These are phyloP conservation scores for Arachnomyces sp. DNA, from an alignment of 2,329 filamentous ascomycete genomes.

Conservation along the genomic window DNA sequence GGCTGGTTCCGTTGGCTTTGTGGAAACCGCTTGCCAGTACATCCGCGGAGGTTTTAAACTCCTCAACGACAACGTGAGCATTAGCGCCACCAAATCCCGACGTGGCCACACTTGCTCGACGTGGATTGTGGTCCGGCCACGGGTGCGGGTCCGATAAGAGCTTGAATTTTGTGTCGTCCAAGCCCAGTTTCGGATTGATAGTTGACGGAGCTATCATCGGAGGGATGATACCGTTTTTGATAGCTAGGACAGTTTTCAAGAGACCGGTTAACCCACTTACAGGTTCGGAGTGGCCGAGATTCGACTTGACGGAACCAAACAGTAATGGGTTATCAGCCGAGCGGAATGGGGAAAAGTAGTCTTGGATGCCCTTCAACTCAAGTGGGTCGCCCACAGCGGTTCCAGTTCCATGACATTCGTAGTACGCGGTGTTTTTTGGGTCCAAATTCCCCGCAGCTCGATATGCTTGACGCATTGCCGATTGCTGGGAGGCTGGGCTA, in stretches of 20 bases:
- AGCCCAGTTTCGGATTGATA: constrained; percentile 7
- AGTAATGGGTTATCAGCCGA: constrained; percentile 3
- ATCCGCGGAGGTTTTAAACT: background rate
- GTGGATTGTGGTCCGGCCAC: constrained; percentile 16
- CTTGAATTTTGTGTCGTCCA: constrained; percentile 6
- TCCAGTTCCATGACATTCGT: constrained; percentile 9
- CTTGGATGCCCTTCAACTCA: constrained; percentile 20
- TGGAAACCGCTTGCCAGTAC: no score
- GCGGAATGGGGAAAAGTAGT: constrained; percentile 14
- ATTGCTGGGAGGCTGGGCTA: constrained; percentile 10
- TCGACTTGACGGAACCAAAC: constrained; percentile 5
- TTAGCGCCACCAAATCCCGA: constrained; percentile 14
- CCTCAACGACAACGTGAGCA: constrained; percentile 10
- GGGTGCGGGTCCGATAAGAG: constrained; percentile 8
- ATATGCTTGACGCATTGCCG: constrained; percentile 40
- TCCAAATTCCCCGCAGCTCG: constrained; percentile 22
- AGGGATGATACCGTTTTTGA: constrained; percentile 12
- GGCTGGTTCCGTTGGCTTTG: no score
- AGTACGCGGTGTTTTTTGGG: constrained; percentile 4
- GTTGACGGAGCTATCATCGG: constrained; percentile 2
- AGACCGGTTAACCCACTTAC: constrained; percentile 8
- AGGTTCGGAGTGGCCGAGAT: constrained; percentile 9
- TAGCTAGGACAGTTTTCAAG: constrained; percentile 13
- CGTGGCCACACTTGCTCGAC: constrained; percentile 14
- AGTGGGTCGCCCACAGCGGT: constrained; percentile 18